Evolutionary conservation across 2,329 filamentous ascomycete species (phyloP), one percentile per base, ranked within the genome.

Genomic region (Thelonectria olida): DNA sequence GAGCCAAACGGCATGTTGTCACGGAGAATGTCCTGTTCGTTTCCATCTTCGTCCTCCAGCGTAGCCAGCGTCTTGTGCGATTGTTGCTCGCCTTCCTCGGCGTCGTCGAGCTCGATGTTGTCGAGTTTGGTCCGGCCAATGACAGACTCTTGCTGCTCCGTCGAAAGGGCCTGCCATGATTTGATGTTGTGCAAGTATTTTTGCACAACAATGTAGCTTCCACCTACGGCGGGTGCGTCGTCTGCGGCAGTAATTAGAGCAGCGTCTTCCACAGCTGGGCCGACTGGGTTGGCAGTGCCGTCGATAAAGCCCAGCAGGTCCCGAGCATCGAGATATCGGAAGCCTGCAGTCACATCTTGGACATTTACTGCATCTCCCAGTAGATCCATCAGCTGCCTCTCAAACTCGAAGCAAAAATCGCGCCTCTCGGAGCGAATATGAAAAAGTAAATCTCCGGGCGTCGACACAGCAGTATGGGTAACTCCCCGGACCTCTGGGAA

Each of bases 1-100:
- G 81, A 82, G 0, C 85, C 85, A 71, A 88, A 88, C 0, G 85
- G 85, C 85, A 88, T 88, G 62, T 88, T 88, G 58, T 88, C 85
- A 0, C 85, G 78, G 3, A 88, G 73, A 39, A 88, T 85, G 34
- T 79, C 80, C 62, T 84, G 74, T 70, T 88, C 85, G 7, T 76
- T 73, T 1, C 84, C 84, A 7, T 78, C 59, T 4, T 82, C 80
- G 57, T 84, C 82, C 44, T 82, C 79, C 36, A 88, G 81, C 0
- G 84, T 87, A 2, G 79, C 78, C 0, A 88, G 80, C 5, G 80
- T 81, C 72, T 88, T 88, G 67, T 87, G 85, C 1, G 84, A 79
- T 62, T 78, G 76, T 61, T 86, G 84, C 17, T 78, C 64, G 0
- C 77, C 80, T 0, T 72, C 67, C 1, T 74, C 75, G 0, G 80